Base-by-base conservation (phyloP, 1,284 basidiomycete genomes). In the Cryptococcus maquisensis region DNA sequence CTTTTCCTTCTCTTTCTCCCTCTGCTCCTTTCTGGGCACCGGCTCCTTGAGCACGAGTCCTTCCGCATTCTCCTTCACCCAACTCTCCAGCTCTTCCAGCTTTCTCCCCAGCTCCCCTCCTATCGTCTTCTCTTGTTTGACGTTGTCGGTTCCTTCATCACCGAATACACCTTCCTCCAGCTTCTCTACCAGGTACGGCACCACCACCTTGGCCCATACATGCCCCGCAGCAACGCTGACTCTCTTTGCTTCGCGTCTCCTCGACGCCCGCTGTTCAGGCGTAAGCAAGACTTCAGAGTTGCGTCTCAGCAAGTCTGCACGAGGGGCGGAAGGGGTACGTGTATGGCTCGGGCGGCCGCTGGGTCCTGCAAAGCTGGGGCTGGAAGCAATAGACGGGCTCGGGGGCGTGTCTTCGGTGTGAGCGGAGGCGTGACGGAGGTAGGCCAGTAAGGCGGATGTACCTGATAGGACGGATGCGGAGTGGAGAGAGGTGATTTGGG, bases 151-250 rank as follows among this genome's bases (percentile, higher is more conserved):
- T 23, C 53, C n/a, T 42, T 62, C 51, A 24, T 55, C 60, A 3
- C 84, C 83, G 74, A 86, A 93, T 16, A 91, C 84, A 2, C 88
- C 89, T 62, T 87, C 82, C 12, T 82, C 78, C 49, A 91, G 68
- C 4, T 84, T 89, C 23, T 83, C 77, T 61, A 81, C 75, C 58
- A 88, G 66, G 66, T 87, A 90, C 3, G 86, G 86, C 7, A 86
- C 81, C 46, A 90, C 79, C 16, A 85, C 78, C 10, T 73, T 71
- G 37, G 82, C 41, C 69, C 69, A 71, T 2, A 59, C 45, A 48
- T 79, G 71, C 2, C 83, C 86, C 5, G 79, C 80, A 0, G 81
- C 81, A 18, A 79, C 71, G 26, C 83, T 73, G 5, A 84, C 74
- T 65, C 60, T 83, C 79, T 56, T 72, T 54, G 61, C 70, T 67